Conservation (phyloP, 2,329 filamentous ascomycete genomes). For the Pestalotiopsis fici region DNA sequence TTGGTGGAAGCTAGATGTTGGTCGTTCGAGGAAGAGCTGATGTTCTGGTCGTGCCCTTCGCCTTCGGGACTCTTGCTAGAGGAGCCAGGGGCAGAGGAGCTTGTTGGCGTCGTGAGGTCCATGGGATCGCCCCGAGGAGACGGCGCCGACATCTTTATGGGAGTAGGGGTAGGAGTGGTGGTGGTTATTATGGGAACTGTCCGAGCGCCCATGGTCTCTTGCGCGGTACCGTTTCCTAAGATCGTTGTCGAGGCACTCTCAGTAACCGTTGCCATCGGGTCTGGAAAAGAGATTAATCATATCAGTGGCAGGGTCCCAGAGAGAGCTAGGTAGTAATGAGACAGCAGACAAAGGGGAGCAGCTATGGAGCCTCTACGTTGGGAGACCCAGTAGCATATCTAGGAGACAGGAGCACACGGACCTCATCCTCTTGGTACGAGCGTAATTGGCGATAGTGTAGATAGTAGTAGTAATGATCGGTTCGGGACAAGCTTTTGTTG, state of each 20-base stretch:
- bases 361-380: background rate
- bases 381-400: slow-evolving; percentile 3
- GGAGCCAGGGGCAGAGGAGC: slow-evolving; percentile 42
- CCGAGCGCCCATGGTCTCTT: slow-evolving; percentile 49
- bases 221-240: slow-evolving; percentile 38
- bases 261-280: slow-evolving; percentile 55
- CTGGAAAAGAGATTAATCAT: slow-evolving; percentile 27
- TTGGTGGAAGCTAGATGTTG: slow-evolving; percentile 27
- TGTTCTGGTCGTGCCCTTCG: slow-evolving; percentile 39
- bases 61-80: slow-evolving; percentile 45
- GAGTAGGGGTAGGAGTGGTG: slow-evolving; percentile 44
- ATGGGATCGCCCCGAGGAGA: slow-evolving; percentile 58
- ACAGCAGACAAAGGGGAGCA: slow-evolving; percentile 3
- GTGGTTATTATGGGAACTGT: slow-evolving; percentile 53
- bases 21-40: slow-evolving; percentile 38
- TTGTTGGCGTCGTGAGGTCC: slow-evolving; percentile 59
- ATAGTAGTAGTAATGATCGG: background rate
- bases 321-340: background rate
- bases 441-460: slow-evolving; percentile 11
- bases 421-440: slow-evolving; percentile 17
- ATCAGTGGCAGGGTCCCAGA: slow-evolving; percentile 5
- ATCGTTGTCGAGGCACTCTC: slow-evolving; percentile 48
- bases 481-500: background rate
- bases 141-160: slow-evolving; percentile 59
- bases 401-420: slow-evolving; percentile 13